Evolutionary conservation across 192 early-diverging fungal genomes (phyloP), one percentile per base, ranked within the genome.

Genomic region (Backusella circina): DNA sequence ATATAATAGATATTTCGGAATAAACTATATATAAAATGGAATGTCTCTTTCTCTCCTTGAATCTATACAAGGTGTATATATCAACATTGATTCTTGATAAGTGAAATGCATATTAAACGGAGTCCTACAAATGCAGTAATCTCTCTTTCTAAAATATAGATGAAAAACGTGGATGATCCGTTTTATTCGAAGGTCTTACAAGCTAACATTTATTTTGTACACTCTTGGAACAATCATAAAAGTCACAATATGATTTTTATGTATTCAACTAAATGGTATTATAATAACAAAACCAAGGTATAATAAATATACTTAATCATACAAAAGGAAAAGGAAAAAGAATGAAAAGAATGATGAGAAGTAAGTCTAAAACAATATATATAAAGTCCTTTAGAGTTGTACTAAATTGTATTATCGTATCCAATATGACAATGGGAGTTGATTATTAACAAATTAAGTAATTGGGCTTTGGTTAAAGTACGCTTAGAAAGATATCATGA

Each of bases 161-260:
- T 47, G 44, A 61, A 61, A 61, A 61, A 61, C 23, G 54, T 57
- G 54, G 54, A 57, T 9, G 23, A 57, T 47, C 16, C 16, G 44
- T 47, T 47, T 47, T 47, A 47, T 47, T 47, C 18, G 54, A 61
- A 28, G 54, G 54, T 61, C 54, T 61, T 61, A 61, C 54, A 61
- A 61, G 21, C 54, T 28, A 61, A 28, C 54, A 61, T 61, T 61
- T 61, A 61, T 61, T 61, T 61, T 61, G 54, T 61, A n/a, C n/a
- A 61, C 23, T 61, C 54, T 61, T 12, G 18, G 44, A 47, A n/a
- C 44, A 47, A 18, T 47, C 44, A 47, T 47, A 15, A 41, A 41
- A 41, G 39, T 18, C 1, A 47, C 5, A 18, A 41, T 7, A 61
- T 61, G 9, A 9, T 28, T 61, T 61, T 13, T n/a, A 61, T 61